Evolutionary conservation across 75 land plant species (phyloP), one percentile per base, ranked within the genome.

Genomic region (Selaginella moellendorffii): DNA sequence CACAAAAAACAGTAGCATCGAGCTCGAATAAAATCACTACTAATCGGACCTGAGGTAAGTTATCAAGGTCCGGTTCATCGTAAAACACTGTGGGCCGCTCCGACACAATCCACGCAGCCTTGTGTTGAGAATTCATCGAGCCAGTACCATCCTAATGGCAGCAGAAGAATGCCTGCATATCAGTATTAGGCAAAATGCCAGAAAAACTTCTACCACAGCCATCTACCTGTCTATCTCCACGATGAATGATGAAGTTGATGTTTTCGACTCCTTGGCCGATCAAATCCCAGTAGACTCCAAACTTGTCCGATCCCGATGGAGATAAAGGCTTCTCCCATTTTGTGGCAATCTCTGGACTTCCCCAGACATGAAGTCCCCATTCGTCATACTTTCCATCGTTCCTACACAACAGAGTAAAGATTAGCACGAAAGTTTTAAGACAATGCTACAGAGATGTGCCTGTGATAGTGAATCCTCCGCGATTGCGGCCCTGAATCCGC

Each of bases 281-380:
- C 42, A 78, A 64, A 56, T 78, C 80, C 80, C 80, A 78, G 53
- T 62, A 78, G 0, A 78, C 63, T 2, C 79, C 79, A 67, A 70
- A 78, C 0, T 61, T 78, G 54, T 75, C 74, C 5, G 25, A 54
- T 5, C 80, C 80, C n/a, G 67, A 12, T 1, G 70, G 56, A 46
- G 29, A 24, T 31, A 78, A 52, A 5, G 79, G 79, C 8, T 26
- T 51, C 36, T 76, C 61, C 80, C 79, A 76, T 18, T 29, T 10
- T 1, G 79, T 76, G 1, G 73, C 19, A 27, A 19, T 26, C 30
- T 53, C 60, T 10, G 54, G 61, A 51, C 68, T 66, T 20, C 80
- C 79, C 80, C 79, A 75, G 9, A 66, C 62, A 76, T 76, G 80
- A 36, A 75, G 54, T 24, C 79, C 78, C 80, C 80, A 78, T 14